phyloP scores from a whole-genome alignment of 1,284 basidiomycete genomes.

The Lignosus rhinocerotis region DNA sequence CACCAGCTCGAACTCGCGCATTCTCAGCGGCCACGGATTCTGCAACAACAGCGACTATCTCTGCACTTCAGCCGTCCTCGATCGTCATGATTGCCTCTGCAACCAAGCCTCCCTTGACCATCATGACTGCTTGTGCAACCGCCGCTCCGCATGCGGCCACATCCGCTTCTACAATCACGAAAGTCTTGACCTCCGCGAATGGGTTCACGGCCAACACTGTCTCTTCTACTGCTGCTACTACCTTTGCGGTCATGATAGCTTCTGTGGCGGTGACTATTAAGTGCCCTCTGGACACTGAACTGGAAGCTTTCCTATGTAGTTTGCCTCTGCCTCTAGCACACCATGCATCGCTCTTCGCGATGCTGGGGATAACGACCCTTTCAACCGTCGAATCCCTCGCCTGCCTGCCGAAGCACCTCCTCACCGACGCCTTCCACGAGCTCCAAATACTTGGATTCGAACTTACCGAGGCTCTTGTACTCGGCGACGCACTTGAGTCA shows the following conservation, averaged over 20 bases:
- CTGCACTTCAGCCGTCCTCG: too few species aligned
- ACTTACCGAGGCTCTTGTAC: slow-evolving; percentile 1
- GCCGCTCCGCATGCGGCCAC: too few species aligned
- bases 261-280: too few species aligned
- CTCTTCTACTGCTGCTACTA: too few species aligned
- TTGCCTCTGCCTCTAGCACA: not conserved
- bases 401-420: not conserved
- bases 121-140: too few species aligned
- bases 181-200: too few species aligned
- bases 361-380: not conserved
- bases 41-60: too few species aligned
- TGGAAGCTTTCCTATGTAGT: not conserved
- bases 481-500: not conserved
- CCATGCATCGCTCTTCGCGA: not conserved
- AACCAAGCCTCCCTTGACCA: too few species aligned
- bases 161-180: too few species aligned
- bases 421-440: not conserved
- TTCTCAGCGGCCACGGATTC: not conserved
- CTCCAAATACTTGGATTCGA: not conserved
- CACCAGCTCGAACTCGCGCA: not conserved
- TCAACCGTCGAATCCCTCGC: not conserved
- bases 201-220: too few species aligned
- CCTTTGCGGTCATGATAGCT: too few species aligned
- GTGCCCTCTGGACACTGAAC: not conserved
- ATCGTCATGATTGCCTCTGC: too few species aligned